Percentiles rank a stretch among this genome's conserved stretches.
Evolutionary conservation across 2,329 filamentous ascomycete species (phyloP).

Genomic region (Macrophomina tecta): DNA sequence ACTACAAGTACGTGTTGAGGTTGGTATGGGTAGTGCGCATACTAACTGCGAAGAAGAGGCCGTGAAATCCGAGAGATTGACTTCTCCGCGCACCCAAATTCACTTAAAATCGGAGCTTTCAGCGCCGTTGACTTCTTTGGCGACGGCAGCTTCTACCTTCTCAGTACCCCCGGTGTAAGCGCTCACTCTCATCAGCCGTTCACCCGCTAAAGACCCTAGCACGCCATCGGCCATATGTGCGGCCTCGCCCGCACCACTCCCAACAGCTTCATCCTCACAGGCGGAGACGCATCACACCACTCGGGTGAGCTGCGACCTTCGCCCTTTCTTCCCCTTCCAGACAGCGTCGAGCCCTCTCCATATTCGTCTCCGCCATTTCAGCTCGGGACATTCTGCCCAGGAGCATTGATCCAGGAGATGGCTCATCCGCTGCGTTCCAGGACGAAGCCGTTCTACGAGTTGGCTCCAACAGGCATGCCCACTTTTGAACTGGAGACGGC

Average conservation of each 20-base stretch:
- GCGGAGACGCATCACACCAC: slow-evolving; percentile 9
- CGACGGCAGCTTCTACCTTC: slow-evolving; percentile 63
- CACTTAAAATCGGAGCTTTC: slow-evolving; percentile 50
- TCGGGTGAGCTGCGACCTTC: slow-evolving; percentile 11
- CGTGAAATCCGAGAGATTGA: slow-evolving; percentile 36
- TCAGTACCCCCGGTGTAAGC: slow-evolving; percentile 55
- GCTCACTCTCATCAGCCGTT: background rate
- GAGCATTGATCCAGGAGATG: background rate
- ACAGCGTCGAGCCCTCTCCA: background rate
- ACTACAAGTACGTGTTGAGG: slow-evolving; percentile 8
- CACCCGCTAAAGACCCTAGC: slow-evolving; percentile 31
- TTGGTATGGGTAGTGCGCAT: no score
- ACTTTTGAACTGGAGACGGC: slow-evolving; percentile 27
- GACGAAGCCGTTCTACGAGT: slow-evolving; percentile 8
- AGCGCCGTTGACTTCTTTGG: slow-evolving; percentile 60
- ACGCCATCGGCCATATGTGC: slow-evolving; percentile 58
- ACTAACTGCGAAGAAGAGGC: slow-evolving; percentile 23
- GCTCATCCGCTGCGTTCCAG: background rate
- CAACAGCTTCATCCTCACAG: slow-evolving; percentile 13
- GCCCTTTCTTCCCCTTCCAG: slow-evolving; percentile 15
- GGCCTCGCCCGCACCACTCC: slow-evolving; percentile 53
- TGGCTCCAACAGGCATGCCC: background rate
- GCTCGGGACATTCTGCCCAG: background rate
- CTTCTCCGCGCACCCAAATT: slow-evolving; percentile 40
- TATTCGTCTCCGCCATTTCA: background rate